Percentiles rank a stretch among this genome's conserved stretches.
Evolutionary conservation across 2,329 filamentous ascomycete genomes (phyloP).

Genomic region (Aureobasidium zeae): DNA sequence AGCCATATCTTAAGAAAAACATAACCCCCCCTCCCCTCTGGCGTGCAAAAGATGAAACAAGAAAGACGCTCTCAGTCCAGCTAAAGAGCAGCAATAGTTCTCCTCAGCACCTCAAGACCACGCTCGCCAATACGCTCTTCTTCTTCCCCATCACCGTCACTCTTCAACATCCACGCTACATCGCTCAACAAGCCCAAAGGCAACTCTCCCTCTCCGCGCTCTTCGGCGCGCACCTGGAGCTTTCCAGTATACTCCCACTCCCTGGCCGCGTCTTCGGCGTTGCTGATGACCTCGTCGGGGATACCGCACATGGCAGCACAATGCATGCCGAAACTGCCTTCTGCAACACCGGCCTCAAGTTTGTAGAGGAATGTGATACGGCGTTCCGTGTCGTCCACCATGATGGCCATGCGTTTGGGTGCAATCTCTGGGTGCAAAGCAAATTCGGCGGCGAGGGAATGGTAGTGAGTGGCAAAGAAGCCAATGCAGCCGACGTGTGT

Average conservation of each 20-base stretch:
- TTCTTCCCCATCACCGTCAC: slow-evolving; percentile 32
- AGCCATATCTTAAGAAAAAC: too few species aligned
- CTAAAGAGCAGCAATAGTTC: slow-evolving; percentile 47
- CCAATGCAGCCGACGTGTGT: slow-evolving; percentile 87
- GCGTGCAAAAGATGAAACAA: too few species aligned
- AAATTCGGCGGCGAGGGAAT: slow-evolving; percentile 86
- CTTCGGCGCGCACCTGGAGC: slow-evolving; percentile 65
- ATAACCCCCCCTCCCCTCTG: too few species aligned
- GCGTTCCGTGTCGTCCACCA: slow-evolving; percentile 74
- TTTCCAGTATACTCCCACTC: slow-evolving; percentile 94
- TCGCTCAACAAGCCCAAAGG: slow-evolving; percentile 83
- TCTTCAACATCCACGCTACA: slow-evolving; percentile 65
- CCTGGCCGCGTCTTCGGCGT: slow-evolving; percentile 77
- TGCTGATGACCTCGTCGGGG: slow-evolving; percentile 66
- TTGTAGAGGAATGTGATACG: slow-evolving; percentile 96
- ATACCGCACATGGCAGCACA: slow-evolving; percentile 98
- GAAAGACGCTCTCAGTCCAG: slow-evolving; percentile 15
- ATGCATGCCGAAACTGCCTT: slow-evolving; percentile 98
- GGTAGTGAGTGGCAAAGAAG: slow-evolving; percentile 97
- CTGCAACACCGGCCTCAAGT: slow-evolving; percentile 83
- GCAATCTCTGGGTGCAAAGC: slow-evolving; percentile 78
- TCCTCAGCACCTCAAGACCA: slow-evolving; percentile 48
- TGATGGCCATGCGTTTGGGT: slow-evolving; percentile 84
- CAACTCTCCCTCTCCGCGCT: slow-evolving; percentile 67
- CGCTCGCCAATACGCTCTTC: slow-evolving; percentile 37